Conservation (phyloP, 768 basidiomycete species). For the Mycena filopes region DNA sequence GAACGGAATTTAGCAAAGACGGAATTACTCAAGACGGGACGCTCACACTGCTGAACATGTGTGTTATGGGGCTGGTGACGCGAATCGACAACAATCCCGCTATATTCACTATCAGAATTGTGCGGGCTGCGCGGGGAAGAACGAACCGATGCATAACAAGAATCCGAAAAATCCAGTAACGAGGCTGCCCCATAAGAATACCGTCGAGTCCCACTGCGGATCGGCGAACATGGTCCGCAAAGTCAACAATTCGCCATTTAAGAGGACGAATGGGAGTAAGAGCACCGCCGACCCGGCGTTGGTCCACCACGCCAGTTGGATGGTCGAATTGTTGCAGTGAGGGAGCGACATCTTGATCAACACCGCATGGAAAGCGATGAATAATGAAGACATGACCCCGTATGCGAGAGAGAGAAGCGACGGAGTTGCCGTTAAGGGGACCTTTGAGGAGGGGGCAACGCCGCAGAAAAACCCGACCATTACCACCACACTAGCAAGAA, state of each 20-base stretch:
- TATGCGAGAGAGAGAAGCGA: conserved; percentile 72
- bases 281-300: conserved; percentile 75
- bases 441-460: conserved; percentile 63
- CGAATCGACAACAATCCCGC: conserved; percentile 83
- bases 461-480: conserved; percentile 84
- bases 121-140: background rate
- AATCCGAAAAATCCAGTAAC: conserved; percentile 86
- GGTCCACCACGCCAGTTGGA: conserved; percentile 83
- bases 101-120: conserved; percentile 2
- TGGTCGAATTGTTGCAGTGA: conserved; percentile 75
- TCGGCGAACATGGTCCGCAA: conserved; percentile 52
- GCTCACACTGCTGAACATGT: conserved; percentile 86
- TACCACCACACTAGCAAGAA: conserved; percentile 71
- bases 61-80: conserved; percentile 84
- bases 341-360: conserved; percentile 78
- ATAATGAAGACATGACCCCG: conserved; percentile 76
- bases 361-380: conserved; percentile 81
- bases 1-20: conserved; percentile 22
- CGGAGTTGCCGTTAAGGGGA: conserved; percentile 56
- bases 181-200: conserved; percentile 72
- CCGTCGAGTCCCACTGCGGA: conserved; percentile 58
- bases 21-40: conserved; percentile 40
- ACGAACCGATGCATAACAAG: conserved; percentile 70
- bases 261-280: conserved; percentile 69
- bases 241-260: conserved; percentile 62